phyloP scores from a whole-genome alignment of 2,329 filamentous ascomycete genomes.

The Verruconis gallopava region DNA sequence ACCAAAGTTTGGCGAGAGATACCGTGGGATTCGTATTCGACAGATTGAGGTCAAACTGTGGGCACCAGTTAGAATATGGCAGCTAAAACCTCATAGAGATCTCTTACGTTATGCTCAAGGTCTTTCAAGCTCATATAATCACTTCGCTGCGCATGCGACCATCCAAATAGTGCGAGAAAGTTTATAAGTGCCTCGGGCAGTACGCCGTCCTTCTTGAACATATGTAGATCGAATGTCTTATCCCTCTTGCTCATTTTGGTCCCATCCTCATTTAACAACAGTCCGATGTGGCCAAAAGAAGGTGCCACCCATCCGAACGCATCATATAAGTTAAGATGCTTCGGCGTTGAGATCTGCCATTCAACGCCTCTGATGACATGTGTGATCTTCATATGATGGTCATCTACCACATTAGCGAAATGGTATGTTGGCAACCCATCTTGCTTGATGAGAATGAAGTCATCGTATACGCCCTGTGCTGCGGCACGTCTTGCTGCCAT shows the following conservation, averaged over 20 bases:
- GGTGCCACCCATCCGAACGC: constrained; percentile 38
- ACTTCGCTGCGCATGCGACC: constrained; percentile 46
- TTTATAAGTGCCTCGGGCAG: constrained; percentile 57
- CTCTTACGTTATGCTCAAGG: constrained; percentile 52
- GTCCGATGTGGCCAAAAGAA: constrained; percentile 35
- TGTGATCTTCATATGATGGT: constrained; percentile 89
- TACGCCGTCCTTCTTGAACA: constrained; percentile 44
- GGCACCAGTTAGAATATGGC: constrained; percentile 1
- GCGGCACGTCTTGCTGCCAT: constrained; percentile 11
- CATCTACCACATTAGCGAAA: constrained; percentile 92
- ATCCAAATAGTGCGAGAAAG: constrained; percentile 75
- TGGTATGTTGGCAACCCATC: constrained; percentile 95
- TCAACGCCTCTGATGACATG: constrained; percentile 92
- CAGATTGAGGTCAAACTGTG: constrained; percentile 70
- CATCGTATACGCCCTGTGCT: constrained; percentile 24
- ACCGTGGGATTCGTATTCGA: constrained; percentile 84
- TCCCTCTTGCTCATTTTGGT: constrained; percentile 66
- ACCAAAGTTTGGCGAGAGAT: constrained; percentile 64
- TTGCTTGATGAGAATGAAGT: constrained; percentile 60
- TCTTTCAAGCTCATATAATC: constrained; percentile 61
- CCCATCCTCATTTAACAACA: constrained; percentile 34
- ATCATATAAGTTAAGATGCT: constrained; percentile 46
- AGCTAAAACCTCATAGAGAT: constrained; percentile 8
- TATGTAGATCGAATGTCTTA: constrained; percentile 47
- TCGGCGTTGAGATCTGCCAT: constrained; percentile 91